Evolutionary conservation across 2,329 filamentous ascomycete species (phyloP).

Genomic region (Saccharata proteae): DNA sequence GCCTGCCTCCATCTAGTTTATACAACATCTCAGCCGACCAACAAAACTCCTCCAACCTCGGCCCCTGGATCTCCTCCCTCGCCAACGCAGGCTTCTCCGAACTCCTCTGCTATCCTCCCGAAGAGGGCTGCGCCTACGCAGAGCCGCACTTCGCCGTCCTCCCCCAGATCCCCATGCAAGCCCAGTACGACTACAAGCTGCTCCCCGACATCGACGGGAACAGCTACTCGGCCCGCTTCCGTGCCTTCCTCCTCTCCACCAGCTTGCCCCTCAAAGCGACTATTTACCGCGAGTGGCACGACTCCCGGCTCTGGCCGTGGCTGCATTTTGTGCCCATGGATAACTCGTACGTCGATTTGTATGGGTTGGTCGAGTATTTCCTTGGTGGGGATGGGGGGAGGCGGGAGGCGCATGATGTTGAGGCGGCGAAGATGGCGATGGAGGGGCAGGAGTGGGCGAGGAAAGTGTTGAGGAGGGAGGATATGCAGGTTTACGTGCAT

Average conservation of each 20-base stretch:
- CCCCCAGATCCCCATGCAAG: conserved; percentile 21
- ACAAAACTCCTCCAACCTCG: too few species aligned
- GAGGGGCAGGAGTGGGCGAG: conserved; percentile 58
- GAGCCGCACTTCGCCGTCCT: conserved; percentile 27
- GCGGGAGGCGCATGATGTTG: conserved; percentile 38
- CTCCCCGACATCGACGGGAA: conserved; percentile 68
- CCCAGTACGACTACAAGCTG: conserved; percentile 48
- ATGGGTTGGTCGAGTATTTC: conserved; percentile 64
- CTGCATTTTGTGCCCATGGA: conserved; percentile 74
- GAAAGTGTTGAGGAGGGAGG: conserved; percentile 54
- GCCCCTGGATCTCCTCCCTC: conserved; percentile 29
- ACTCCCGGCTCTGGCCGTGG: conserved; percentile 57
- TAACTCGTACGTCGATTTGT: conserved; percentile 59
- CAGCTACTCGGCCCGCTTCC: conserved; percentile 28
- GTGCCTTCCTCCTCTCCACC: conserved; percentile 52
- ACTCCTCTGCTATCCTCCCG: conserved; percentile 31
- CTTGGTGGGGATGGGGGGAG: conserved; percentile 32
- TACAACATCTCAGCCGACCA: conserved; percentile 25
- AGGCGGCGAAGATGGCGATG: conserved; percentile 51
- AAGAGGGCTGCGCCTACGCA: conserved; percentile 34
- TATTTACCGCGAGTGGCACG: conserved; percentile 71
- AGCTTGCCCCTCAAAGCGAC: conserved; percentile 67
- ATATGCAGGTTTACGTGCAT: conserved; percentile 61
- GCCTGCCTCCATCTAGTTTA: conserved; percentile 20
- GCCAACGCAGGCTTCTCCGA: conserved; percentile 31